Evolutionary conservation across 495 filamentous ascomycete species (phyloP), one percentile per base, ranked within the genome.

Genomic region (Pyronema domesticum): DNA sequence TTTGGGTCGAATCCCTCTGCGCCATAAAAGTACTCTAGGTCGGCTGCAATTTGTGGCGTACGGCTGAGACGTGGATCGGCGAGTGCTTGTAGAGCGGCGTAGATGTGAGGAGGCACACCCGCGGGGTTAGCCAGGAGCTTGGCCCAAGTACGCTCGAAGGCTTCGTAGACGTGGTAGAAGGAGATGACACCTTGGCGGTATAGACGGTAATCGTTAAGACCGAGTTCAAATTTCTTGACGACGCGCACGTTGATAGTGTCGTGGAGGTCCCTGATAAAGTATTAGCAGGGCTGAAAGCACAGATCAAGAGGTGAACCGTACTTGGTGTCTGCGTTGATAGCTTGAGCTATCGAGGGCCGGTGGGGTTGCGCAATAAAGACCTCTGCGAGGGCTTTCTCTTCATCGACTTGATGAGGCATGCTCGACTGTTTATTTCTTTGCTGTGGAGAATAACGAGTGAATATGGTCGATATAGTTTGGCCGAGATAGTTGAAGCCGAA

Each of bases 121-220:
- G 54, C n/a, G 13, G 59, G 45, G 37, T 46, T 46, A 13, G 58
- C 48, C n/a, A 65, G 42, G 11, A 60, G 34, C 18, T 51, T 36
- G 9, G 39, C 34, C 58, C 62, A 65, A 30, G 46, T 61, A 6
- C 57, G 51, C 19, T 65, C 63, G 18, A 65, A 64, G 11, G 63
- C 46, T n/a, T 45, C 48, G 56, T 59, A 65, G 40, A 65, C 48
- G 44, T 59, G 55, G 9, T 55, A 47, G 57, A 64, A 64, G 23
- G 61, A 61, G 7, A 59, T 33, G 17, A 65, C 51, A 7, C 61
- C 63, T 45, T 64, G 56, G 7, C 61, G 63, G 48, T 61, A 65
- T n/a, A 61, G 58, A 9, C 37, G 49, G 47, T 61, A 40, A 37
- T 64, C 56, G 59, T 18, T 1, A 13, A 65, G 61, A 14, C 61